Percentiles rank a stretch among this genome's conserved stretches.
phyloP scores from a whole-genome alignment of 352 stramenopile species.

The Globisporangium barbulae region DNA sequence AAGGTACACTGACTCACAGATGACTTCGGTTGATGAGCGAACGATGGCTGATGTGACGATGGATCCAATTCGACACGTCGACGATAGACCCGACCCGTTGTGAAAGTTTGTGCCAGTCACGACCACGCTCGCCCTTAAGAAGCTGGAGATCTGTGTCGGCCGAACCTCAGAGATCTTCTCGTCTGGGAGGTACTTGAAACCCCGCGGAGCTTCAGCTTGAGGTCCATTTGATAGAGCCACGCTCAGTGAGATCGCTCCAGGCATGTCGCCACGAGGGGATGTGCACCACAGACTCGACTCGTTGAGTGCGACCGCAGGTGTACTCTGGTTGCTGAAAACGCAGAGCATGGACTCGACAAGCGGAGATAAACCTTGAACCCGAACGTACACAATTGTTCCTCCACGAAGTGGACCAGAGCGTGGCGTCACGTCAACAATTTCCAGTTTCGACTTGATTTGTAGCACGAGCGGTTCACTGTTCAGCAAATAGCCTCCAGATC shows the following conservation, averaged over 20 bases:
- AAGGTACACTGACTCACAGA: slow-evolving; percentile 17
- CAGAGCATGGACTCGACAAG: slow-evolving; percentile 22
- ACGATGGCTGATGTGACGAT: slow-evolving; percentile 19
- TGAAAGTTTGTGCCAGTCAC: slow-evolving; percentile 31
- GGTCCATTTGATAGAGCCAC: slow-evolving; percentile 15
- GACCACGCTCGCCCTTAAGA: slow-evolving; percentile 12
- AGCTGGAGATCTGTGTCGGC: slow-evolving; percentile 16
- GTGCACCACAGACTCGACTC: slow-evolving; percentile 19
- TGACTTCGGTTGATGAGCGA: slow-evolving; percentile 22
- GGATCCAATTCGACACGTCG: slow-evolving; percentile 28
- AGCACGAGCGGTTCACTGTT: neutral
- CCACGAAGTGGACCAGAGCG: slow-evolving; percentile 24
- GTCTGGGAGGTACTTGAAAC: slow-evolving; percentile 23
- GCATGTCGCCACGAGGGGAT: slow-evolving; percentile 16
- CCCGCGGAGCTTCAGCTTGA: neutral
- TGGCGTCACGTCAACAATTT: neutral
- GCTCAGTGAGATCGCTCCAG: slow-evolving; percentile 18
- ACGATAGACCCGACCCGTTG: neutral
- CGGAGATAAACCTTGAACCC: slow-evolving; percentile 10
- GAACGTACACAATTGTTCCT: slow-evolving; percentile 24
- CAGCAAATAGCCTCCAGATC: slow-evolving; percentile 2
- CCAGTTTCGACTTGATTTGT: slow-evolving; percentile 1
- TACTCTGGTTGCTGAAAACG: slow-evolving; percentile 21
- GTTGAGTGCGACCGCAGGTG: slow-evolving; percentile 12
- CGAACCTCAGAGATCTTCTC: slow-evolving; percentile 27